Percentiles rank a stretch among this genome's conserved stretches.
These are phyloP conservation scores for Bryopsis sp. DNA, from an alignment of 139 green algal species.

Conservation along the genomic window DNA sequence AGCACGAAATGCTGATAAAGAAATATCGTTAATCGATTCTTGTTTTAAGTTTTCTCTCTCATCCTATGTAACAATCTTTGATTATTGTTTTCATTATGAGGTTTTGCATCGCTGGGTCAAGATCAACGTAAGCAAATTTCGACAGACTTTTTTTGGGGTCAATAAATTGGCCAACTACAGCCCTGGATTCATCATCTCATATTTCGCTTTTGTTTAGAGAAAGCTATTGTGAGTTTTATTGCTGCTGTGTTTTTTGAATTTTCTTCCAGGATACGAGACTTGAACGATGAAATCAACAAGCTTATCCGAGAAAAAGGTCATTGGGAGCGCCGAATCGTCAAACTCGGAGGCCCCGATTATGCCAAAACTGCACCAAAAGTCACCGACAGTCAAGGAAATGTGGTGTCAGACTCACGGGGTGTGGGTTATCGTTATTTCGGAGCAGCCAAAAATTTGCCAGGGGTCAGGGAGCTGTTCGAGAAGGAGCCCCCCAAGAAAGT, in stretches of 20 bases:
- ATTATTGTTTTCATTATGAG: too few relatives aligned
- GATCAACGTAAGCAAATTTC: too few relatives aligned
- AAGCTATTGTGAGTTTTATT: too few relatives aligned
- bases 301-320: slow-evolving; percentile 95
- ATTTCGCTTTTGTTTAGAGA: too few relatives aligned
- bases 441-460: slow-evolving; percentile 93
- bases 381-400: slow-evolving; percentile 40
- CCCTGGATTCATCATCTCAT: too few relatives aligned
- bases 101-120: too few relatives aligned
- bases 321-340: slow-evolving; percentile 92
- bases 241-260: not conserved
- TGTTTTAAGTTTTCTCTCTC: too few relatives aligned
- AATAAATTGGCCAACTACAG: too few relatives aligned
- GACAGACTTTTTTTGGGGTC: too few relatives aligned
- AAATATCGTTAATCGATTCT: too few relatives aligned
- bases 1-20: too few relatives aligned
- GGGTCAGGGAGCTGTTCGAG: slow-evolving; percentile 97
- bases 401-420: slow-evolving; percentile 40
- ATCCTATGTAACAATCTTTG: too few relatives aligned
- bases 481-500: slow-evolving; percentile 60
- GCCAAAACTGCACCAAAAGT: slow-evolving; percentile 58
- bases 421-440: slow-evolving; percentile 92
- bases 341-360: slow-evolving; percentile 95
- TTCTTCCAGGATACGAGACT: slow-evolving; percentile 76
- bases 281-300: slow-evolving; percentile 99